phyloP scores from a whole-genome alignment of 2,329 filamentous ascomycete genomes.

The Cladophialophora yegresii region DNA sequence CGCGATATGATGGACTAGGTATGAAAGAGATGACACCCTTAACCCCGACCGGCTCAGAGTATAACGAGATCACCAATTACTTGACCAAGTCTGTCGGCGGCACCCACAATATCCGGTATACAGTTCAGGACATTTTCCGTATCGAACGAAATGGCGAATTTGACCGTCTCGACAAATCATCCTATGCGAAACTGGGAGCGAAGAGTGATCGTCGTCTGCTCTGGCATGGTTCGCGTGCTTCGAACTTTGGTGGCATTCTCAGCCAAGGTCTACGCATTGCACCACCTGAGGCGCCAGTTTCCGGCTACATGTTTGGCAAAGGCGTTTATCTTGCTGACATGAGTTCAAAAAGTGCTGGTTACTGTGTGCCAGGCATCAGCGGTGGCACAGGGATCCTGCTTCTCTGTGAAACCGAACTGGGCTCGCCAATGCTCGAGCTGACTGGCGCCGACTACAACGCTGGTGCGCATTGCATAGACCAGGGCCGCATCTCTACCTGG shows the following conservation, averaged over 20 bases:
- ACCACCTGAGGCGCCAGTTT: conserved; percentile 71
- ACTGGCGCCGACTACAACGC: conserved; percentile 62
- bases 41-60: conserved; percentile 62
- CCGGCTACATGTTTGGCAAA: conserved; percentile 87
- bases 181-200: conserved; percentile 54
- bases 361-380: conserved; percentile 66
- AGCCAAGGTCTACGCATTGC: conserved; percentile 88
- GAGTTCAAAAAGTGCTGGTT: conserved; percentile 77
- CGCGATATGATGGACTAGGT: conserved; percentile 69
- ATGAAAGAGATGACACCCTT: conserved; percentile 76
- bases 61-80: conserved; percentile 64
- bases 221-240: conserved; percentile 83
- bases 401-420: conserved; percentile 82
- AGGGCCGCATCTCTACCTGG: conserved; percentile 67
- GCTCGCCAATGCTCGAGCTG: conserved; percentile 70
- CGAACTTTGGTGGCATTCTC: conserved; percentile 85
- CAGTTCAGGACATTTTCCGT: conserved; percentile 75
- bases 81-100: conserved; percentile 65
- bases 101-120: conserved; percentile 61
- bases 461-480: conserved; percentile 61
- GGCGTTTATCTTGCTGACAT: conserved; percentile 87
- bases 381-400: conserved; percentile 72
- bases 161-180: conserved; percentile 64
- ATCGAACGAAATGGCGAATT: conserved; percentile 74
- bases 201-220: conserved; percentile 69